A percentile compares a stretch with the other conserved stretches of the same genome.
These are phyloP conservation scores for Colletotrichum spaethianum DNA, from an alignment of 2,329 filamentous ascomycete species.

Conservation along the genomic window DNA sequence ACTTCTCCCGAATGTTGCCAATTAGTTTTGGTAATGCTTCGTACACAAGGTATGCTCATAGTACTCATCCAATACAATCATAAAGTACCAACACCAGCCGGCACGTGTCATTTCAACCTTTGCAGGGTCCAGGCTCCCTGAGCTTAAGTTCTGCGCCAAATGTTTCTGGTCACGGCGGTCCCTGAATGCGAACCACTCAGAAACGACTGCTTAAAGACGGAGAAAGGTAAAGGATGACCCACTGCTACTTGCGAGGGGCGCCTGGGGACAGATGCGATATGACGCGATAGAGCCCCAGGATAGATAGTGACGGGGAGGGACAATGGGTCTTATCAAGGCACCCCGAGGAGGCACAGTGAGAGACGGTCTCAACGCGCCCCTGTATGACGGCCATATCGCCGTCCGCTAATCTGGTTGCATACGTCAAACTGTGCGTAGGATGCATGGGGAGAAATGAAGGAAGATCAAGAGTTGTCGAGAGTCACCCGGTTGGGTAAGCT, in stretches of 20 bases:
- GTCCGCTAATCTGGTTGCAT: background rate
- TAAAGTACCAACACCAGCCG: background rate
- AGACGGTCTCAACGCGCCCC: background rate
- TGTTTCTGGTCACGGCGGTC: background rate
- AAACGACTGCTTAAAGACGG: background rate
- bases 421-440: background rate
- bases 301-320: background rate
- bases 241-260: background rate
- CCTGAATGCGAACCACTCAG: background rate
- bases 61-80: background rate
- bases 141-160: slow-evolving; percentile 2
- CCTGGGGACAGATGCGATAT: background rate
- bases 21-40: background rate
- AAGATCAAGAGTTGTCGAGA: background rate
- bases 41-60: background rate
- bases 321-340: slow-evolving; percentile 6
- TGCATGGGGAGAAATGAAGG: background rate
- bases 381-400: background rate
- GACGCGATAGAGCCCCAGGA: slow-evolving; percentile 2
- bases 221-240: background rate
- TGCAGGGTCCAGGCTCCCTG: slow-evolving; percentile 4
- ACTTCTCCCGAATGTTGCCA: background rate
- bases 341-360: background rate
- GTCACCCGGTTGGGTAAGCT: background rate
- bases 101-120: background rate